phyloP scores from a whole-genome alignment of 1,284 basidiomycete species.

The Sanghuangporus weigelae region DNA sequence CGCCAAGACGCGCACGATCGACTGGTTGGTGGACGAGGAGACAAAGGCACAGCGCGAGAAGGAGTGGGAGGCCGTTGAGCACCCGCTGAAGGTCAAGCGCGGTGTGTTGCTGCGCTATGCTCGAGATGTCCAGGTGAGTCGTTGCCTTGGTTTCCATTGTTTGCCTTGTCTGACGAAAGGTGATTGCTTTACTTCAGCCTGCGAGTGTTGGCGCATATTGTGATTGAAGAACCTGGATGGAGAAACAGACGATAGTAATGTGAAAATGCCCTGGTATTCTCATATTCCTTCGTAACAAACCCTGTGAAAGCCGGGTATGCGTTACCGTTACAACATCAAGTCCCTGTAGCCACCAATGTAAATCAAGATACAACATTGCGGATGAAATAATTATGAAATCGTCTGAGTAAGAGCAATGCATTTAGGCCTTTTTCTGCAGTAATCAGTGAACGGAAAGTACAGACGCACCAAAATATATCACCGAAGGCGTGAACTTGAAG shows the following conservation, averaged over 20 bases:
- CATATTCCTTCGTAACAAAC: no score
- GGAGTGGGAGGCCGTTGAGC: slow-evolving; percentile 70
- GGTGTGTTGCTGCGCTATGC: slow-evolving; percentile 74
- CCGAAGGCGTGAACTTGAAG: neutral
- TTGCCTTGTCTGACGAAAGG: slow-evolving; percentile 14
- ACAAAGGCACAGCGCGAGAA: slow-evolving; percentile 69
- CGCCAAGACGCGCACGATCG: slow-evolving; percentile 71
- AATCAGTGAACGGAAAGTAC: neutral
- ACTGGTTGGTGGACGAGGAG: slow-evolving; percentile 77
- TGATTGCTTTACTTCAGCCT: slow-evolving; percentile 39
- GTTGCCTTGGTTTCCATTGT: slow-evolving; percentile 17
- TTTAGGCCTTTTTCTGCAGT: neutral
- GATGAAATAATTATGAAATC: no score
- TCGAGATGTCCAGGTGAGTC: slow-evolving; percentile 70
- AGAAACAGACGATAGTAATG: neutral
- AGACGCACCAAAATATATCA: neutral
- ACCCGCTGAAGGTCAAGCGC: slow-evolving; percentile 63
- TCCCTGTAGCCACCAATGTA: neutral
- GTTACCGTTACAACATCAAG: slow-evolving; percentile 6
- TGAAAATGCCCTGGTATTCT: neutral
- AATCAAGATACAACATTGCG: neutral
- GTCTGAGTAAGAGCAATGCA: no score
- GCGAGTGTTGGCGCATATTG: slow-evolving; percentile 76
- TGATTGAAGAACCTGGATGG: slow-evolving; percentile 32
- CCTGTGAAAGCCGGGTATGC: neutral